Conservation (phyloP, 345 rosid genomes). For the Kernera saxatilis region DNA sequence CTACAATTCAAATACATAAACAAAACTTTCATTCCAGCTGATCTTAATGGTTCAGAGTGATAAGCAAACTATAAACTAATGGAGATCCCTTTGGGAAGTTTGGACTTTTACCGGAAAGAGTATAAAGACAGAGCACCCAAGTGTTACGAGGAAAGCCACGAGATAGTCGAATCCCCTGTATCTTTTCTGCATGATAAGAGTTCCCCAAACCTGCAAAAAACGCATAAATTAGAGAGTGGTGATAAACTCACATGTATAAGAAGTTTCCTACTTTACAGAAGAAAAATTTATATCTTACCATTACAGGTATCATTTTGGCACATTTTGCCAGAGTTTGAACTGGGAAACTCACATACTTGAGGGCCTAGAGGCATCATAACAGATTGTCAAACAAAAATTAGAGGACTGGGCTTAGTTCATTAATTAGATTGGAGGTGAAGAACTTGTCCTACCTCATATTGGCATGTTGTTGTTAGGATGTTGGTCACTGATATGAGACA, state of each 20-base stretch:
- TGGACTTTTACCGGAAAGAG: conserved; percentile 60
- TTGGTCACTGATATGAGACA: conserved; percentile 69
- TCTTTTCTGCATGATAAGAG: conserved; percentile 85
- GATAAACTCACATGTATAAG: not conserved
- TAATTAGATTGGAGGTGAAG: not conserved
- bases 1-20: conserved; percentile 37
- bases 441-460: conserved; percentile 64
- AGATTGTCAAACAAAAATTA: not conserved
- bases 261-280: not conserved
- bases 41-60: not conserved
- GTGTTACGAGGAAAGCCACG: conserved; percentile 74
- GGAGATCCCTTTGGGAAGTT: not conserved
- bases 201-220: conserved; percentile 66
- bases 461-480: conserved; percentile 89
- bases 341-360: conserved; percentile 94
- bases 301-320: conserved; percentile 98
- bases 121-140: conserved; percentile 84
- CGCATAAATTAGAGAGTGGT: not conserved
- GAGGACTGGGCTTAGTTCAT: not conserved
- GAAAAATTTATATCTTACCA: conserved; percentile 42
- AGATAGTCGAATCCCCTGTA: conserved; percentile 77
- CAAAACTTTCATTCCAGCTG: not conserved
- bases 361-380: conserved; percentile 51
- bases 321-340: conserved; percentile 94
- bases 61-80: not conserved